phyloP scores from a whole-genome alignment of 2,329 filamentous ascomycete genomes.

The Trichocomaceae sp. region DNA sequence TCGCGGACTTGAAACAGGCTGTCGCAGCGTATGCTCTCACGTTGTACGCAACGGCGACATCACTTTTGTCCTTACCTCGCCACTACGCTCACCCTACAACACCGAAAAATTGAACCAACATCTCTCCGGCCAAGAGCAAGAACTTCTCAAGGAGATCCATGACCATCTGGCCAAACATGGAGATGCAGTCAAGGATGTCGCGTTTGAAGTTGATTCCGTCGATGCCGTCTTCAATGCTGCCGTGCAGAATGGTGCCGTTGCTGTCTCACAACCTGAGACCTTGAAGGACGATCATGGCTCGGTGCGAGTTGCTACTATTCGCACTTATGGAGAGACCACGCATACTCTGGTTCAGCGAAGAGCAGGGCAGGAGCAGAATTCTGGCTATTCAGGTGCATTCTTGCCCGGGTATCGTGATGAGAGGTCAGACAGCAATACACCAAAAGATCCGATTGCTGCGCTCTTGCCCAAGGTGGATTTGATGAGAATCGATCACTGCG shows the following conservation, averaged over 20 bases:
- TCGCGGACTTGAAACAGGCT: conserved; percentile 80
- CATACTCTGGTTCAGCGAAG: conserved; percentile 78
- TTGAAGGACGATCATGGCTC: conserved; percentile 57
- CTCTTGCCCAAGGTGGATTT: conserved; percentile 60
- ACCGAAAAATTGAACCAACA: conserved; percentile 45
- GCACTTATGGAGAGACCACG: conserved; percentile 91
- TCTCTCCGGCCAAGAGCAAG: conserved; percentile 56
- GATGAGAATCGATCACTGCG: conserved; percentile 84
- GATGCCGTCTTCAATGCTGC: conserved; percentile 71
- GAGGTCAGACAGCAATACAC: conserved; percentile 19
- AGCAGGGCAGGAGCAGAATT: conserved; percentile 16
- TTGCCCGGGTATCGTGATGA: conserved; percentile 70
- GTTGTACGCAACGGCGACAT: conserved; percentile 48
- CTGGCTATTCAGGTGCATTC: conserved; percentile 64
- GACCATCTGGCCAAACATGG: conserved; percentile 79
- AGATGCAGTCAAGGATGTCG: conserved; percentile 90
- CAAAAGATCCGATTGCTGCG: conserved; percentile 40
- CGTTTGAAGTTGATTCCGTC: conserved; percentile 89
- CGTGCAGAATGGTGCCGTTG: conserved; percentile 45
- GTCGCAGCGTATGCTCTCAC: conserved; percentile 72
- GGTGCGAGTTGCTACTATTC: conserved; percentile 70
- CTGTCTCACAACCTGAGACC: conserved; percentile 46
- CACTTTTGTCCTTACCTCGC: conserved; percentile 39
- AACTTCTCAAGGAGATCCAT: conserved; percentile 67
- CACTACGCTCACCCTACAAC: conserved; percentile 47